Evolutionary conservation across 2,329 filamentous ascomycete genomes (phyloP), one percentile per base, ranked within the genome.

Genomic region (Trichoderma afroharzianum): DNA sequence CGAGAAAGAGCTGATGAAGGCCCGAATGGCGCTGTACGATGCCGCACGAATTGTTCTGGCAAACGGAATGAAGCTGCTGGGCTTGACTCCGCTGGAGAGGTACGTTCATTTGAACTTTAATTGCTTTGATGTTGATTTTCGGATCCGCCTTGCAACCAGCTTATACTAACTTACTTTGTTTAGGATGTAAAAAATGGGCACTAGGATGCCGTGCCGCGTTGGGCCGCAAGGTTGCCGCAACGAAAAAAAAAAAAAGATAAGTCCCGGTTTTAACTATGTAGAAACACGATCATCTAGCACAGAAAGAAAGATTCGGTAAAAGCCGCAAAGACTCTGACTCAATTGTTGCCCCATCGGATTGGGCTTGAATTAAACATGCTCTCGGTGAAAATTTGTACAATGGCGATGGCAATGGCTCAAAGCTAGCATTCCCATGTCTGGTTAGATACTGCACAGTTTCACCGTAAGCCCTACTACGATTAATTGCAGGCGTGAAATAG

Each of bases 41-140:
- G 86, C 91, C 3, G 91, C 93, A 7, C 88, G 92, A 77, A 90
- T 91, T 73, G 93, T 95, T 43, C 84, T 97, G 74, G 87, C 87
- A 77, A 97, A 96, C 80, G 94, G 93, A 73, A 97, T 97, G 94
- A 87, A 87, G 74, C 81, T 97, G 76, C 84, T 97, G 74, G 94
- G 94, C 2, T 83, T 97, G 79, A 90, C 85, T 68, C 94, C 94
- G 11, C 91, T 97, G 62, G 90, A 95, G 73, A 79, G 81, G 80
- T 81, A 78, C 57, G 77, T 24, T n/a, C 4, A 26, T 15, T 7
- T 1, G 24, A 36, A 26, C 30, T 32, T 12, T 43, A 8, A 24
- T 53, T 57, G n/a, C 15, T 18, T 55, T 66, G n/a, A 21, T 50
- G 43, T 50, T 66, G n/a, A 53, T 28, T 39, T 18, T 18, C 24